Conservation (phyloP, 495 filamentous ascomycete species). For the Lichina pygmaea region DNA sequence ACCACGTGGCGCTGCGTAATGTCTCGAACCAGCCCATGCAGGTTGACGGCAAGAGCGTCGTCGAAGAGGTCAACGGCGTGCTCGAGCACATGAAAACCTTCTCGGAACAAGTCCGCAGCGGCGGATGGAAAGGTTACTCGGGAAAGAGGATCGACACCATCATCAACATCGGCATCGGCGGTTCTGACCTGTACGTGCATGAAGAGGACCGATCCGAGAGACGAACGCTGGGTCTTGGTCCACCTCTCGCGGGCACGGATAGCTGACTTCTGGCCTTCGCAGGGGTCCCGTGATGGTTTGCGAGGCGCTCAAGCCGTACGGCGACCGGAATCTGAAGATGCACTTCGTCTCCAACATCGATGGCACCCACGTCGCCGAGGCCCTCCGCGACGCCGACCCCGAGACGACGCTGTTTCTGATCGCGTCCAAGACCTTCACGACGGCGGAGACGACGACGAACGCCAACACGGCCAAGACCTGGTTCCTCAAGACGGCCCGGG, state of each 20-base stretch:
- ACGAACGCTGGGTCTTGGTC: not conserved
- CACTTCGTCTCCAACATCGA: slow-evolving; percentile 99
- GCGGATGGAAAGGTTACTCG: slow-evolving; percentile 95
- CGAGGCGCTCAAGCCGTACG: slow-evolving; percentile 86
- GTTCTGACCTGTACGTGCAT: slow-evolving; percentile 68
- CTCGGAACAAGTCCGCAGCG: slow-evolving; percentile 76
- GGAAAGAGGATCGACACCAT: slow-evolving; percentile 93
- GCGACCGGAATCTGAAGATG: slow-evolving; percentile 52
- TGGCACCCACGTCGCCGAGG: slow-evolving; percentile 91
- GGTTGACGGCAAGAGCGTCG: slow-evolving; percentile 86
- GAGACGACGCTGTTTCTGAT: slow-evolving; percentile 95
- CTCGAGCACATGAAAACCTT: slow-evolving; percentile 95
- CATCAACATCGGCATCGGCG: slow-evolving; percentile 94
- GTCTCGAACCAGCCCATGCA: slow-evolving; percentile 60
- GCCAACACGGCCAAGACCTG: slow-evolving; percentile 88
- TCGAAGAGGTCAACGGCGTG: slow-evolving; percentile 76
- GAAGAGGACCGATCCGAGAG: not conserved
- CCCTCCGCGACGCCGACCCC: slow-evolving; percentile 62
- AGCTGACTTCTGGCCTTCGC: not conserved
- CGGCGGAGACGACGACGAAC: slow-evolving; percentile 88
- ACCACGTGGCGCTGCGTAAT: slow-evolving; percentile 84
- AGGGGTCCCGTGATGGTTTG: slow-evolving; percentile 97
- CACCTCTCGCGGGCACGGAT: not conserved
- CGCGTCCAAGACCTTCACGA: slow-evolving; percentile 98
- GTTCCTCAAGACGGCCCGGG: slow-evolving; percentile 76